phyloP scores from a whole-genome alignment of 2,329 filamentous ascomycete genomes.

The Beauveria brongniartii region DNA sequence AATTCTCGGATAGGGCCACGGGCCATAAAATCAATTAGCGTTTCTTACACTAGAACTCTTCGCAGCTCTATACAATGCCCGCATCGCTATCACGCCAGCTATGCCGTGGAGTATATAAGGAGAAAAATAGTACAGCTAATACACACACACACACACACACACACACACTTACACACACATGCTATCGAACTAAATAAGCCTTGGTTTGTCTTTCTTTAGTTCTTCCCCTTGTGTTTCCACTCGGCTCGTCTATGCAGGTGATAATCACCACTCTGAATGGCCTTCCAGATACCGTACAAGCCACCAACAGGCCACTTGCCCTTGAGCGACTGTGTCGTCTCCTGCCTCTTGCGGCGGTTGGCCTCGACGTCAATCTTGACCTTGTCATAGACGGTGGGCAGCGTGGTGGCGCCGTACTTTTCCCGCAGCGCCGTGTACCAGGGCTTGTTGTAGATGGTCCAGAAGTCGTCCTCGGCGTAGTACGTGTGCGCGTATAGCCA shows the following conservation, averaged over 20 bases:
- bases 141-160: no score
- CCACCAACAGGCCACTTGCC: constrained; percentile 48
- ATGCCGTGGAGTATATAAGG: not conserved
- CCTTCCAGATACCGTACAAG: constrained; percentile 50
- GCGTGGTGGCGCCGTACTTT: constrained; percentile 53
- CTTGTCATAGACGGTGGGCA: constrained; percentile 66
- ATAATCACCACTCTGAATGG: constrained; percentile 50
- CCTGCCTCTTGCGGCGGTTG: constrained; percentile 29
- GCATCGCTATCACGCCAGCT: not conserved
- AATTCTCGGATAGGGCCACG: not conserved
- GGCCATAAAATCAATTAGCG: not conserved
- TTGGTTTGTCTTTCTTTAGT: not conserved
- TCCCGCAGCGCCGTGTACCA: constrained; percentile 55
- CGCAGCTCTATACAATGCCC: not conserved
- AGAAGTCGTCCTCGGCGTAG: constrained; percentile 67
- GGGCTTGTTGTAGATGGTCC: constrained; percentile 48
- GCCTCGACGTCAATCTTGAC: constrained; percentile 47
- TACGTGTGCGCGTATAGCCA: constrained; percentile 85
- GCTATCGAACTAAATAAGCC: not conserved
- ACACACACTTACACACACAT: not conserved
- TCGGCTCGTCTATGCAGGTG: constrained; percentile 42
- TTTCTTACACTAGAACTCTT: not conserved
- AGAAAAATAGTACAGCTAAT: not conserved
- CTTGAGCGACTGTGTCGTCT: constrained; percentile 36
- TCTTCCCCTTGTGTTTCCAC: constrained; percentile 42